Conservation (phyloP, 2,329 filamentous ascomycete species). For the Lachnellula arida region DNA sequence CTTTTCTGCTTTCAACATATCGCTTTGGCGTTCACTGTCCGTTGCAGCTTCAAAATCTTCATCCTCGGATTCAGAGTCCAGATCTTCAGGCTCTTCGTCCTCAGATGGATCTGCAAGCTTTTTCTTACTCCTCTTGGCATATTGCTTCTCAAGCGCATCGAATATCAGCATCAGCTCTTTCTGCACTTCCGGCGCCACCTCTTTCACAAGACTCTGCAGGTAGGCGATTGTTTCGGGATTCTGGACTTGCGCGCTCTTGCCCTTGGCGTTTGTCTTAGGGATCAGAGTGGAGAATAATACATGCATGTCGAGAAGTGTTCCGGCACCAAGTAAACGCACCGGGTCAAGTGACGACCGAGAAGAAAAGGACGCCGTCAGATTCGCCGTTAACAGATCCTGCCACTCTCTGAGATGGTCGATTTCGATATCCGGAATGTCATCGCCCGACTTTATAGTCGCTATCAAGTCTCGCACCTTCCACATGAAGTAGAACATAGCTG, state of each 20-base stretch:
- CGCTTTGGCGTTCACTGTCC: constrained; percentile 55
- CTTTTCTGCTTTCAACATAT: constrained; percentile 74
- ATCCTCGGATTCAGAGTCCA: constrained; percentile 57
- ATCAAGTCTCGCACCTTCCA: constrained; percentile 72
- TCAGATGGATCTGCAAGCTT: constrained; percentile 60
- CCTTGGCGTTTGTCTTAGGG: constrained; percentile 37
- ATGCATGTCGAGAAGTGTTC: constrained; percentile 76
- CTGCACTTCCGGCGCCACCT: constrained; percentile 60
- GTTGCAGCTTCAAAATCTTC: constrained; percentile 51
- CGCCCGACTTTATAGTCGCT: constrained; percentile 47
- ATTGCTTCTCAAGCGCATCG: constrained; percentile 68
- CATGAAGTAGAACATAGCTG: constrained; percentile 85
- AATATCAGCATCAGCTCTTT: constrained; percentile 71
- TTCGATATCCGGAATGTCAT: constrained; percentile 52
- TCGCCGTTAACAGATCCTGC: constrained; percentile 53
- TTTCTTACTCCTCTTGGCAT: constrained; percentile 64
- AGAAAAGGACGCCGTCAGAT: constrained; percentile 64
- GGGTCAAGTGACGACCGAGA: constrained; percentile 69
- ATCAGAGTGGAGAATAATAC: constrained; percentile 72
- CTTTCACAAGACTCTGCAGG: constrained; percentile 60
- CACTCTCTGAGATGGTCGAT: constrained; percentile 56
- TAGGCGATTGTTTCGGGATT: constrained; percentile 48
- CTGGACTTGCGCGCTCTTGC: constrained; percentile 36
- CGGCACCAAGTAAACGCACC: constrained; percentile 69
- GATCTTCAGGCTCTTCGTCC: constrained; percentile 68